Evolutionary conservation across 176 grass and related monocot species (phyloP).

Genomic region (Oryza meridionalis): DNA sequence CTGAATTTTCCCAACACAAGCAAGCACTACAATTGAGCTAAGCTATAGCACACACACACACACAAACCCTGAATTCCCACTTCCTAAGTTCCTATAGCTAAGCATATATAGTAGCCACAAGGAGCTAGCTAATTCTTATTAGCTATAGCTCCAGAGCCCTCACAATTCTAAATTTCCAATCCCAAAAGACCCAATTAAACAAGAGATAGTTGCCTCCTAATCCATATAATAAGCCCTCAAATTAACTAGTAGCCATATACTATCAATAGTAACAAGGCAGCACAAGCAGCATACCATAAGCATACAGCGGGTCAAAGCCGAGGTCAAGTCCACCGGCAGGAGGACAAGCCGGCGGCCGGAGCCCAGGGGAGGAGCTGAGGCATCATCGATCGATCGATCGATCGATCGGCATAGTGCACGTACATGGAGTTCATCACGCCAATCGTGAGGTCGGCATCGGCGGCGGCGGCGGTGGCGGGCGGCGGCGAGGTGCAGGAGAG

Average conservation of each 20-base stretch:
- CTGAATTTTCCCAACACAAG: conserved; percentile 1
- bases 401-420: not conserved
- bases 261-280: conserved; percentile 31
- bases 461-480: conserved; percentile 20
- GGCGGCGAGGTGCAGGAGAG: not conserved
- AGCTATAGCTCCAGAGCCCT: conserved; percentile 12
- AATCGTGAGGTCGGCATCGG: conserved; percentile 9
- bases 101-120: not conserved
- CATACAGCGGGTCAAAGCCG: conserved; percentile 37
- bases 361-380: not conserved
- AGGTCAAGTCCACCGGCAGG: conserved; percentile 1
- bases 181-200: conserved; percentile 15
- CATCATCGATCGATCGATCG: not conserved
- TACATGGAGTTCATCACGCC: conserved; percentile 52
- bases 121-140: not conserved
- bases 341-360: not conserved
- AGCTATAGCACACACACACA: not conserved
- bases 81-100: not conserved
- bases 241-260: conserved; percentile 25
- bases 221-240: conserved; percentile 39
- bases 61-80: conserved; percentile 21
- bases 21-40: not conserved
- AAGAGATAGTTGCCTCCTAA: not conserved
- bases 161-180: conserved; percentile 42
- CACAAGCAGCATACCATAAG: conserved; percentile 17